phyloP scores from a whole-genome alignment of 2,329 filamentous ascomycete genomes.

The Aspergillus cejpii region DNA sequence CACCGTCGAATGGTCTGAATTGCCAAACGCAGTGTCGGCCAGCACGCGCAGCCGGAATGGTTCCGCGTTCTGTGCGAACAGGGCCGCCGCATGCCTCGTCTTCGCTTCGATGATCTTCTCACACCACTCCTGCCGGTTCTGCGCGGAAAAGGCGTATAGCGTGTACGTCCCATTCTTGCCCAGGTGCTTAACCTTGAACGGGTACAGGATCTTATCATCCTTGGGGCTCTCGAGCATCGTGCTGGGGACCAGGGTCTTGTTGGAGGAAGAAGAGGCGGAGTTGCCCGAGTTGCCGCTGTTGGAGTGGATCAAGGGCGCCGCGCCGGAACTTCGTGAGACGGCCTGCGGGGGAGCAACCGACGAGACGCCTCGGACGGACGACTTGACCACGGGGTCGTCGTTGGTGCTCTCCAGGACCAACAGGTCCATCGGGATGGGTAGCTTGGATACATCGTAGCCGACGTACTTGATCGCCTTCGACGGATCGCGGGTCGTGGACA shows the following conservation, averaged over 20 bases:
- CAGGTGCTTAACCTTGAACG: conserved; percentile 92
- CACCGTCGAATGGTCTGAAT: conserved; percentile 44
- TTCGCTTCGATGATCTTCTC: conserved; percentile 91
- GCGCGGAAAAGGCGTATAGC: conserved; percentile 70
- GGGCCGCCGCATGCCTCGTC: conserved; percentile 79
- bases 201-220: conserved; percentile 80
- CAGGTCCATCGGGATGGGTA: conserved; percentile 94
- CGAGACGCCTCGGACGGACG: conserved; percentile 62
- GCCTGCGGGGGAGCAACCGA: conserved; percentile 50
- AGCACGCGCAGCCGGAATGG: conserved; percentile 89
- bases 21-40: conserved; percentile 75
- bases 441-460: conserved; percentile 84
- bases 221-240: conserved; percentile 51
- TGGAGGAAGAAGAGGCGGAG: conserved; percentile 40
- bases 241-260: conserved; percentile 43
- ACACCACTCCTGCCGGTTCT: conserved; percentile 80
- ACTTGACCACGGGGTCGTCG: conserved; percentile 83
- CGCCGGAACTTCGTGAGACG: conserved; percentile 31
- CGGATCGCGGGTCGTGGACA: conserved; percentile 60
- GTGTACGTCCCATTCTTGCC: conserved; percentile 83
- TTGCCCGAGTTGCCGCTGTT: conserved; percentile 60
- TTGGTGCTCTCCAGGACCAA: conserved; percentile 86
- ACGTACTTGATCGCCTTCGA: conserved; percentile 68
- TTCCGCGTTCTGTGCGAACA: conserved; percentile 89
- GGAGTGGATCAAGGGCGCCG: conserved; percentile 50